Percentiles rank a stretch among this genome's conserved stretches.
These are phyloP conservation scores for Naegleria fowleri DNA, from an alignment of 208 protist genomes.

Conservation along the genomic window DNA sequence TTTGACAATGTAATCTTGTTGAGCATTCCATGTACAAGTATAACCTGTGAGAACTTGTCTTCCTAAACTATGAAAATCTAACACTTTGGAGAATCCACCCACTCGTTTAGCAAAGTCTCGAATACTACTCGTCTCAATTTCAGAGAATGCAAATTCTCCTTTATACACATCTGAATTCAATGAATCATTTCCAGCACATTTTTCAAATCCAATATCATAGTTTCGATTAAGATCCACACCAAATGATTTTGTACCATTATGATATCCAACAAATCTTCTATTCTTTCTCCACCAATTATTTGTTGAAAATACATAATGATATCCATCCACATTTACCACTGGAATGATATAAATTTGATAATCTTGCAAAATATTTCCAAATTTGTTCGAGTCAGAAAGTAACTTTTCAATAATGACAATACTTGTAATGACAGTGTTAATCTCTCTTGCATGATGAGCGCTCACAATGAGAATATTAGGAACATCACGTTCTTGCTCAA, in stretches of 20 bases:
- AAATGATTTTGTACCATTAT: neutral
- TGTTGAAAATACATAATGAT: neutral
- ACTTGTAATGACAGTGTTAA: neutral
- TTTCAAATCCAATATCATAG: neutral
- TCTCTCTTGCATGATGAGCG: slow-evolving; percentile 7
- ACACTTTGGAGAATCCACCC: neutral
- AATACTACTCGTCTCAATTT: neutral
- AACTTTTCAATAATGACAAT: neutral
- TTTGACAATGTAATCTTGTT: neutral
- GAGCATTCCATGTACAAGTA: neutral
- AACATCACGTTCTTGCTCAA: neutral
- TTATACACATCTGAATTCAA: neutral
- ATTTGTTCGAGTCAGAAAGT: neutral
- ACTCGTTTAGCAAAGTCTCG: neutral
- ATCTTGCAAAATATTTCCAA: neutral
- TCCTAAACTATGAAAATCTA: neutral
- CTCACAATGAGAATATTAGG: neutral
- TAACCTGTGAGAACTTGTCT: slow-evolving; percentile 12
- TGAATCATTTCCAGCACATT: neutral
- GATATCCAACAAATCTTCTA: neutral
- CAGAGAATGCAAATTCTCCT: neutral
- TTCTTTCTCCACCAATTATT: neutral
- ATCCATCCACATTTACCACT: slow-evolving; percentile 6
- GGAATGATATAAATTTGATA: neutral
- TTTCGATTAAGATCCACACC: slow-evolving; percentile 19